phyloP scores from a whole-genome alignment of 495 filamentous ascomycete genomes.

The Pseudotulostoma volvatum region DNA sequence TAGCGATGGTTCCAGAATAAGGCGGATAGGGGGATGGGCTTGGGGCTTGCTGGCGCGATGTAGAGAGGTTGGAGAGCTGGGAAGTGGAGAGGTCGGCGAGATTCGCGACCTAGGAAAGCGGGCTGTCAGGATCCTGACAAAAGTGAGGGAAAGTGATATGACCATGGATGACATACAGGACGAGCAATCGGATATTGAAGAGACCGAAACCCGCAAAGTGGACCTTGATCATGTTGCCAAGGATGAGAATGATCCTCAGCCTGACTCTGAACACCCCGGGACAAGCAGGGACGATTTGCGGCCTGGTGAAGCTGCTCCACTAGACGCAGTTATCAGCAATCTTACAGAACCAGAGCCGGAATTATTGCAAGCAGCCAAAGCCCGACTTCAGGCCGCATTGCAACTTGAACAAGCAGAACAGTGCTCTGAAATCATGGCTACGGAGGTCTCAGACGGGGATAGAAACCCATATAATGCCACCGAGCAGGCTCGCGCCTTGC shows the following conservation, averaged over 20 bases:
- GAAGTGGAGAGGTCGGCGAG: conserved; percentile 35
- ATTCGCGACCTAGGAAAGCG: conserved; percentile 32
- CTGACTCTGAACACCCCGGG: background rate
- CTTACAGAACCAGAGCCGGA: conserved; percentile 10
- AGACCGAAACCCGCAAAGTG: conserved; percentile 7
- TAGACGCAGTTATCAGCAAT: conserved; percentile 2
- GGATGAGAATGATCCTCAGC: conserved; percentile 3
- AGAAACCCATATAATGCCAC: conserved; percentile 8
- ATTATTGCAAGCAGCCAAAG: conserved; percentile 40
- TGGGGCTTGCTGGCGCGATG: conserved; percentile 36
- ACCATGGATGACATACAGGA: conserved; percentile 8
- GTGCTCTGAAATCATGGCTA: conserved; percentile 1
- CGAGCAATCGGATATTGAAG: conserved; percentile 5
- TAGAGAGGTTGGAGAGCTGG: conserved; percentile 29
- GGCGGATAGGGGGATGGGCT: conserved; percentile 32
- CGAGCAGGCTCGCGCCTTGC: conserved; percentile 30
- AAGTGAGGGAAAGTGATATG: conserved; percentile 24
- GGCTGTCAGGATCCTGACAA: conserved; percentile 26
- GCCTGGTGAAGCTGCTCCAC: conserved; percentile 4
- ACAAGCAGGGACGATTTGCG: background rate
- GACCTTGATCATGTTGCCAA: conserved; percentile 7
- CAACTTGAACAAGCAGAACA: conserved; percentile 1
- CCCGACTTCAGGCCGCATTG: conserved; percentile 36
- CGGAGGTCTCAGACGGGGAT: conserved; percentile 8
- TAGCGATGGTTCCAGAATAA: conserved; percentile 28